Percentiles rank a stretch among this genome's conserved stretches.
phyloP scores from a whole-genome alignment of 1,139 yeast genomes.

The Casaregolazyma lundiana region DNA sequence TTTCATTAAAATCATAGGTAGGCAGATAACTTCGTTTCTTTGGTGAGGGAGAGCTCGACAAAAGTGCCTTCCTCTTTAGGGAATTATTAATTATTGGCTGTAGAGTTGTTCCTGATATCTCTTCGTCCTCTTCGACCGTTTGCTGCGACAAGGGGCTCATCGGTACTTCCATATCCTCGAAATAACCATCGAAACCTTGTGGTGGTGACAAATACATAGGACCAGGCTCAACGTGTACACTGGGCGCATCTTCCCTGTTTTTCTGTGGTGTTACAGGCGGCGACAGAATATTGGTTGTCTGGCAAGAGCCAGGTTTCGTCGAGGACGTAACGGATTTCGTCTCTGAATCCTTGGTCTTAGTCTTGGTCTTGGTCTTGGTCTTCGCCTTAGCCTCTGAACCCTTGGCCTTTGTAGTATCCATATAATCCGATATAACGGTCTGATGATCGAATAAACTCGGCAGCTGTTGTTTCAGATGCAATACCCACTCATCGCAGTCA shows the following conservation, averaged over 20 bases:
- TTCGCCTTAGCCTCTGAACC: neutral
- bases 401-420: neutral
- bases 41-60: neutral
- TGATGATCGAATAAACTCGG: constrained; percentile 37
- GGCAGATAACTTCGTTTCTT: neutral
- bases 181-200: neutral
- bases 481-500: constrained; percentile 82
- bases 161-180: neutral
- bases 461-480: constrained; percentile 37
- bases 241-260: constrained; percentile 1
- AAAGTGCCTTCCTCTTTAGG: neutral
- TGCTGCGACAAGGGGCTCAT: constrained; percentile 8
- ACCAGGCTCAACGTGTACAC: neutral
- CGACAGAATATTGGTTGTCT: constrained; percentile 13
- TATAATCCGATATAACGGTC: constrained; percentile 3
- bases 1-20: too few species aligned
- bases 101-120: neutral
- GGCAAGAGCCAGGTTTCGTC: neutral
- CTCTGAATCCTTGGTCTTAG: too few species aligned
- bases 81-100: constrained; percentile 4
- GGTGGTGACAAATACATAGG: neutral
- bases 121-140: neutral
- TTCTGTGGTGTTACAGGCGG: constrained; percentile 18
- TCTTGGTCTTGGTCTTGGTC: neutral
- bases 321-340: neutral